Evolutionary conservation across 2,329 filamentous ascomycete species (phyloP).

Genomic region (Aspergillus tamarii): DNA sequence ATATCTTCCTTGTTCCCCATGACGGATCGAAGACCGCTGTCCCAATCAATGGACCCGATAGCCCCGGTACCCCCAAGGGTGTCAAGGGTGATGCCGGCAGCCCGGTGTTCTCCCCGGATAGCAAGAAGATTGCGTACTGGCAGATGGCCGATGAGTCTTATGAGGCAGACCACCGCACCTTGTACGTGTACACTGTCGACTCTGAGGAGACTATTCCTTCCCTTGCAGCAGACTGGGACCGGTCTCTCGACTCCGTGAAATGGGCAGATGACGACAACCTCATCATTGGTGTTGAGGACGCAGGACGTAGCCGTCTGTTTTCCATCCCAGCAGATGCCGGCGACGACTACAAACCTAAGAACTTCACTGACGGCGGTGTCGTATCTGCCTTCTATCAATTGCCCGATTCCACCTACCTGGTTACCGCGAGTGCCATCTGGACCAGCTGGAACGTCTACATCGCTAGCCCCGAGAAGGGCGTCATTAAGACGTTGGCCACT

Average conservation of each 20-base stretch:
- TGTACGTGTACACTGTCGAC: conserved; percentile 47
- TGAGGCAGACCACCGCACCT: conserved; percentile 71
- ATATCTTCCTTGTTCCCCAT: conserved; percentile 74
- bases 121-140: conserved; percentile 72
- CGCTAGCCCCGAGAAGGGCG: conserved; percentile 31
- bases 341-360: conserved; percentile 37
- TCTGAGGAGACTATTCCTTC: conserved; percentile 40
- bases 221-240: conserved; percentile 53
- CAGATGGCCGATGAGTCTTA: conserved; percentile 78
- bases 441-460: conserved; percentile 41
- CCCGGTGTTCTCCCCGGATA: conserved; percentile 76
- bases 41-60: conserved; percentile 47
- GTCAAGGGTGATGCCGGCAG: conserved; percentile 60
- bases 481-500: conserved; percentile 34
- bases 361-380: conserved; percentile 40
- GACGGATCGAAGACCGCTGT: conserved; percentile 59
- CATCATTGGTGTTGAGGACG: conserved; percentile 74
- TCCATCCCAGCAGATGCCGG: conserved; percentile 36
- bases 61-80: conserved; percentile 50
- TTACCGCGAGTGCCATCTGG: conserved; percentile 40
- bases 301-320: conserved; percentile 57
- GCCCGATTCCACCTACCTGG: conserved; percentile 34
- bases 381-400: conserved; percentile 35
- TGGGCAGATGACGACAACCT: conserved; percentile 64
- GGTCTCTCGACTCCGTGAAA: conserved; percentile 53